Evolutionary conservation across 2,329 filamentous ascomycete species (phyloP), one percentile per base, ranked within the genome.

Genomic region (Pezicula rhizophila): DNA sequence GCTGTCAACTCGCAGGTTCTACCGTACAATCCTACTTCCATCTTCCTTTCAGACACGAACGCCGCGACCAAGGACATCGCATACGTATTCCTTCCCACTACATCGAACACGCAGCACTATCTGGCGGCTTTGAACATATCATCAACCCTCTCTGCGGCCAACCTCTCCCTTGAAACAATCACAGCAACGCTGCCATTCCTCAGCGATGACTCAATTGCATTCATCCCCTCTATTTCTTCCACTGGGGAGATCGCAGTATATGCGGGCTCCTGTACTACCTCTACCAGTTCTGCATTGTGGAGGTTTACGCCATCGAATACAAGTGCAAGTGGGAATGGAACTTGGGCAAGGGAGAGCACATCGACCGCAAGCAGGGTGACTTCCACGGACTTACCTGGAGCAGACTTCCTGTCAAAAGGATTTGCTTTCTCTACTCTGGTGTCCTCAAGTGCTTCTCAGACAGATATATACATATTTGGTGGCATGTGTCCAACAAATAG

Each of bases 401-500:
- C 76, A 59, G 83, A 79, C 49, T 83, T 75, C 53, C 70, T 87
- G 23, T 75, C 76, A 2, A 70, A 70, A 8, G 79, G 49, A 14
- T 61, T 66, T 45, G 57, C 51, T 39, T 66, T 66, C 48, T 64
- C 63, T 6, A 55, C 53, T 11, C 28, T 62, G 1, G 57, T 61
- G 11, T 41, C 57, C 8, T 55, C 54, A n/a, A 59, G 63, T 54
- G 57, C 55, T 25, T 60, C 59, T 15, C 38, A 60, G 20, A 57
- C 59, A 62, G 57, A 54, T 23, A 64, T 69, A 40, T 66, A 68
- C 45, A 50, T 62, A 26, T 96, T 95, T 66, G 92, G 90, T 33
- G 92, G 92, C 57, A 95, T 96, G 89, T 97, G 92, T 60, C 84
- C 85, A 2, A 66, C 66, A 7, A 63, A 66, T n/a, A 66, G 70